Evolutionary conservation across 352 stramenopile genomes (phyloP).

Genomic region (Phytophthora pluvialis): DNA sequence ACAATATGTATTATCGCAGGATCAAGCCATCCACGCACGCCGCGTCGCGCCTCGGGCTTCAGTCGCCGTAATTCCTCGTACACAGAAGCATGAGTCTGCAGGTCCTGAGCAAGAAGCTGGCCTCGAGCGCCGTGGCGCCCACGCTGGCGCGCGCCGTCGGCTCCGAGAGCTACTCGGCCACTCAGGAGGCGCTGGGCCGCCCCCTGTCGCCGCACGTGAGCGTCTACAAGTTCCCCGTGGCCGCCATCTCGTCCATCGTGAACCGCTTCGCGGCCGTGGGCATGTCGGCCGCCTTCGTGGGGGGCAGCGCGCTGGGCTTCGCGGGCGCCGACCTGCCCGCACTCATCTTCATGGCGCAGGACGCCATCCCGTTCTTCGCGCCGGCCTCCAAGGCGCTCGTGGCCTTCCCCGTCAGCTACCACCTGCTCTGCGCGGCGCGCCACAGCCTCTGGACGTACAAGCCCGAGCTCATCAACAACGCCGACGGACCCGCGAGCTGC

Average conservation of each 20-base stretch:
- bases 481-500: conserved; percentile 50
- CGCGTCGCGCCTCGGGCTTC: conserved; percentile 6
- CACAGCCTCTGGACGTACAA: conserved; percentile 94
- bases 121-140: conserved; percentile 21
- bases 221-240: conserved; percentile 96
- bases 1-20: conserved; percentile 23
- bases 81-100: conserved; percentile 39
- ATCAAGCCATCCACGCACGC: conserved; percentile 7
- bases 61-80: conserved; percentile 25
- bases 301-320: conserved; percentile 74
- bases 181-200: conserved; percentile 87
- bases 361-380: conserved; percentile 70
- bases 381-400: conserved; percentile 94
- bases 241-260: conserved; percentile 94
- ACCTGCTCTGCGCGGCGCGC: conserved; percentile 90
- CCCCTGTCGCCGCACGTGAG: conserved; percentile 96
- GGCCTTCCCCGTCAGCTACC: conserved; percentile 94
- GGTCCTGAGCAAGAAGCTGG: conserved; percentile 40
- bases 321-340: conserved; percentile 77
- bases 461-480: conserved; percentile 88
- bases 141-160: conserved; percentile 42
- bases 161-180: conserved; percentile 76
- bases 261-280: conserved; percentile 92
- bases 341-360: conserved; percentile 81
- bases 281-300: conserved; percentile 84